Evolutionary conservation across 305 asterid species (phyloP).

Genomic region (Ajuga reptans): DNA sequence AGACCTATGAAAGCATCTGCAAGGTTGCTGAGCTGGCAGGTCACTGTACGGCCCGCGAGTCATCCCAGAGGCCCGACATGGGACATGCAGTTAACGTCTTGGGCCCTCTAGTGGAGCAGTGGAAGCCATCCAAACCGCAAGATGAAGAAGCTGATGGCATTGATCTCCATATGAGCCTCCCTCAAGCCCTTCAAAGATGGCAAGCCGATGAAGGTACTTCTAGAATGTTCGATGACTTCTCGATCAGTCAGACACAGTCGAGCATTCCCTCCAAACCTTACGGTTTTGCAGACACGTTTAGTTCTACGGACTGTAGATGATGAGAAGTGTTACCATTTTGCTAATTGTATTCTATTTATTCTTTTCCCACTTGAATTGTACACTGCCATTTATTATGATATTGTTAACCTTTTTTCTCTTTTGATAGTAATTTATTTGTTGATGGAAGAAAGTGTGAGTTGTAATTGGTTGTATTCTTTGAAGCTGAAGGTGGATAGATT

Average conservation of each 20-base stretch:
- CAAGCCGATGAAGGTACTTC: conserved; percentile 90
- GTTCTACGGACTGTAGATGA: conserved; percentile 77
- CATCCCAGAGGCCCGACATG: conserved; percentile 92
- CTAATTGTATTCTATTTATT: conserved; percentile 43
- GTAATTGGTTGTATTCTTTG: neutral
- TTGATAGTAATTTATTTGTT: conserved; percentile 19
- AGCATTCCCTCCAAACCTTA: conserved; percentile 74
- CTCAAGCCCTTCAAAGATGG: conserved; percentile 87
- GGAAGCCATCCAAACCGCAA: conserved; percentile 59
- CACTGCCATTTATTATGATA: neutral
- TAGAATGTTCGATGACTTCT: conserved; percentile 70
- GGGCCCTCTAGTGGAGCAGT: conserved; percentile 84
- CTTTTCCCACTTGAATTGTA: conserved; percentile 27
- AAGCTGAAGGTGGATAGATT: neutral
- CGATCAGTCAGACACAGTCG: conserved; percentile 55
- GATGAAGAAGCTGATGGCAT: conserved; percentile 61
- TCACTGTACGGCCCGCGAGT: conserved; percentile 86
- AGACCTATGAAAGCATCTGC: conserved; percentile 73
- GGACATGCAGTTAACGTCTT: conserved; percentile 90
- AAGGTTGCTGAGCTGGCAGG: conserved; percentile 83
- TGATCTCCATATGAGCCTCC: conserved; percentile 74
- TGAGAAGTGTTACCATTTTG: neutral
- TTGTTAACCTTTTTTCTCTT: neutral
- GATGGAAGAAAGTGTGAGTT: neutral
- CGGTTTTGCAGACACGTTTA: conserved; percentile 69